Evolutionary conservation across 2,329 filamentous ascomycete genomes (phyloP).

Genomic region (Mycocentrospora acerina): DNA sequence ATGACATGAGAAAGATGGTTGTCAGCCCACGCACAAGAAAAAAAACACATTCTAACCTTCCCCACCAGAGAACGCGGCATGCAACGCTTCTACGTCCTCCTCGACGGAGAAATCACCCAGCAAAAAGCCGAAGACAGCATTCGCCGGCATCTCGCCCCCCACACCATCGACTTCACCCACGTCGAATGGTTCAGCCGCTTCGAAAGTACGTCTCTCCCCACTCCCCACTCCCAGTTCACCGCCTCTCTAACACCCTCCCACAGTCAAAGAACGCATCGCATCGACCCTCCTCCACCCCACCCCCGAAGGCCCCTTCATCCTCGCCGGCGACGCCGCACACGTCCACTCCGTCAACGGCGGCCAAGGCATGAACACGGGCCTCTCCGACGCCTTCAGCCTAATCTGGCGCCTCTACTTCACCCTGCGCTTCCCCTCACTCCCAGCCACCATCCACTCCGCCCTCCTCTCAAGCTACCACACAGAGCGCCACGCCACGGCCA

Average conservation of each 20-base stretch:
- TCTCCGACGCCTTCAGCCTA: slow-evolving; percentile 18
- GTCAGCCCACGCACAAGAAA: too few species aligned
- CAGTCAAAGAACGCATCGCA: slow-evolving; percentile 23
- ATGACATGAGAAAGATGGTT: too few species aligned
- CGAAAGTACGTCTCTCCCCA: slow-evolving; percentile 39
- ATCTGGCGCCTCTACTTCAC: slow-evolving; percentile 17
- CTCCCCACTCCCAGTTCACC: not conserved
- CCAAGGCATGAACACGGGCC: slow-evolving; percentile 24
- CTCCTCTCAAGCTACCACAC: slow-evolving; percentile 48
- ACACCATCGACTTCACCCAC: slow-evolving; percentile 46
- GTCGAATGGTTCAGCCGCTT: slow-evolving; percentile 56
- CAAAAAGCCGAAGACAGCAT: slow-evolving; percentile 47
- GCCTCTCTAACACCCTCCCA: not conserved
- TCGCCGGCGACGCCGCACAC: slow-evolving; percentile 23
- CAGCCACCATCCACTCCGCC: not conserved
- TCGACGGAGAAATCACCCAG: slow-evolving; percentile 50
- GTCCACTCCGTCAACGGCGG: slow-evolving; percentile 25
- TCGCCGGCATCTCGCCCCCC: slow-evolving; percentile 48
- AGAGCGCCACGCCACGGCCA: slow-evolving; percentile 48
- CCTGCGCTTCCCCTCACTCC: slow-evolving; percentile 2
- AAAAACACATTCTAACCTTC: not conserved
- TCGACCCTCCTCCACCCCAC: slow-evolving; percentile 13
- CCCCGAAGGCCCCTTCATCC: slow-evolving; percentile 13
- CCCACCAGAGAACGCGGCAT: slow-evolving; percentile 44
- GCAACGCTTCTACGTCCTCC: slow-evolving; percentile 51